Evolutionary conservation across 352 stramenopile genomes (phyloP), one percentile per base, ranked within the genome.

Genomic region (Globisporangium rhizosaccharum): DNA sequence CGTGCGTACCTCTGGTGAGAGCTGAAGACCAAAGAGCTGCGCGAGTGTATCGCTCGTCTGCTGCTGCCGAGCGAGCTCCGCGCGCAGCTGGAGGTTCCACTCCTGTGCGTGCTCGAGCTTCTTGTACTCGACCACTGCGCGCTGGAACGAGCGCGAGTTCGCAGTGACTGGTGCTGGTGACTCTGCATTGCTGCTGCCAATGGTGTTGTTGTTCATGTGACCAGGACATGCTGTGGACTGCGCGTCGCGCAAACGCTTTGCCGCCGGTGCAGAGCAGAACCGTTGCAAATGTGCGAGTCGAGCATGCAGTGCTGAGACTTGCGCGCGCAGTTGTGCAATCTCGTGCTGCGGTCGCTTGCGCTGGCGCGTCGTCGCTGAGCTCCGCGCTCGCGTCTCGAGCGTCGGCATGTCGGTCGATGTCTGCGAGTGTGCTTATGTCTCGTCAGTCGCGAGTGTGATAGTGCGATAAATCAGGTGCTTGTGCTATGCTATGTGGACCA

Each of bases 51-150:
- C 9, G 36, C 17, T 59, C 23, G 39, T 11, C 1, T 23, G 10
- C 2, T 15, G 20, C 14, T 64, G 42, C 14, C 20, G 23, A 0
- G 36, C 42, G 8, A 64, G 18, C 9, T 30, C 52, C 1, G n/a
- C 25, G 33, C 51, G 57, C 33, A 65, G 39, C 26, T 48, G 26
- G 6, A 26, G 25, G 10, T 60, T 65, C 44, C 26, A 28, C 17
- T 37, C 3, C 4, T 56, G 33, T 1, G 52, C 28, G 1, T 14
- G 2, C 26, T 56, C 23, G n/a, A 55, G 45, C 30, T 39, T n/a
- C 28, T 57, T 20, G 42, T 36, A 57, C 39, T 63, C 42, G 23
- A 25, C 11, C 37, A 42, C 33, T 2, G 48, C 57, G 20, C 17
- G 28, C 23, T 9, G 2, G 30, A 54, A 53, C 55, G n/a, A 54